Base-by-base conservation (phyloP, 2,329 filamentous ascomycete genomes). In the Colletotrichum sp. region DNA sequence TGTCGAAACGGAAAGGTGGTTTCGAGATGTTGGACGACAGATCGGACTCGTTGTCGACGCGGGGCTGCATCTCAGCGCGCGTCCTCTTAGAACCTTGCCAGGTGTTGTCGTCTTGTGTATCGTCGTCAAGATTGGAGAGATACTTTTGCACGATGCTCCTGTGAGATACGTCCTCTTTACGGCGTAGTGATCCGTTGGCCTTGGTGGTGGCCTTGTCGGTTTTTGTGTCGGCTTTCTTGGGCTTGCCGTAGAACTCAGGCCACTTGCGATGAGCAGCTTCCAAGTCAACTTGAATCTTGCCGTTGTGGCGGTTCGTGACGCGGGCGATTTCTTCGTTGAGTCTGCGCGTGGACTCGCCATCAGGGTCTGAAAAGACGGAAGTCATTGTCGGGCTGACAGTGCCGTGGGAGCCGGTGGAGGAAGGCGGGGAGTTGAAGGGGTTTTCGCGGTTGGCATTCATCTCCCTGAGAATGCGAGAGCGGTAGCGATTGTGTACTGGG, bases 351-450 rank as follows among this genome's bases (percentile, higher is more conserved):
- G 89, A 90, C 80, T 91, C 89, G 81, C 86, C 88, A 75, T 90
- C 88, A 48, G 87, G 88, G 72, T 87, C 87, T 71, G 88, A 87
- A 76, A 90, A 89, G 79, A 91, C 83, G 56, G 89, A 88, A 48
- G 89, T 90, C 67, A 87, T 80, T 61, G 89, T 91, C 70, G 88
- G 87, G 80, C 88, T 90, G 77, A 91, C 86, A 76, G 89, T 90
- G 80, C 89, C 89, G 82, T 91, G 89, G 68, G 88, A 89, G 71
- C 89, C 89, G 34, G 89, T 91, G 8, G 89, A 91, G 8, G 89
- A 90, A 25, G 89, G 89, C 7, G 90, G 90, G 25, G 89, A 91
- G 82, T 89, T 90, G 84, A 90, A 91, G 8, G 89, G 89, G 81
- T 91, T 89, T 75, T 89, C 86, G 81, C 87, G 85, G 82, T 88